Base-by-base conservation (phyloP, 176 grass and related monocot species). In the Zea luxurians region DNA sequence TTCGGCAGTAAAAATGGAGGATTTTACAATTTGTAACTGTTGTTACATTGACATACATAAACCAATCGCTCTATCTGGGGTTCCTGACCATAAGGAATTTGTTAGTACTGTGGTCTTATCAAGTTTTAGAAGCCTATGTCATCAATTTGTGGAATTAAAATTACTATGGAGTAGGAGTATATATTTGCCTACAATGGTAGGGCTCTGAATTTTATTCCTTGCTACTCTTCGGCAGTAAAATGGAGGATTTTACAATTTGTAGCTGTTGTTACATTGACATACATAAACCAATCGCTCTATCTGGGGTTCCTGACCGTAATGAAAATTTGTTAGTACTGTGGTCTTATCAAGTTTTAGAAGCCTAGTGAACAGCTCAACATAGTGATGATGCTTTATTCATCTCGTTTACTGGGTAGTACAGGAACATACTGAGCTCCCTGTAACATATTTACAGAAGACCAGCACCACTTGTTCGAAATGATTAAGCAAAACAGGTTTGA, bases 381-480 rank as follows among this genome's bases (percentile, higher is more conserved):
- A 36, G 40, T 38, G 1, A 48, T 46, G n/a, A 42, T 70, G 6
- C 11, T 76, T 58, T 41, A 4, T 2, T 13, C 21, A 41, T 57
- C 58, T 7, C 67, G 5, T 73, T 47, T 48, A 40, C 36, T 70
- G 44, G 21, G 49, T 46, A n/a, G 64, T 15, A 70, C 34, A 5
- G 17, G 37, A 76, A 15, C 40, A 34, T 76, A 50, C 13, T 35
- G 11, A 61, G 42, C 47, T 64, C 13, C 13, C 8, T 54, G 17
- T 17, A 80, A 66, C 43, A 73, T 71, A 61, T 64, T 81, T 72
- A 48, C 40, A 72, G 45, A 34, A 61, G 15, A 2, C 16, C 43
- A 65, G 2, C 16, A 53, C 9, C 52, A 21, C 35, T 59, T 18
- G 61, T 37, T 78, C 42, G 10, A 61, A 44, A 46, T 62, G 53